Percentiles rank a stretch among this genome's conserved stretches.
Evolutionary conservation across 371 early-diverging fungal species (phyloP).

Genomic region (Vairimorpha necatrix): DNA sequence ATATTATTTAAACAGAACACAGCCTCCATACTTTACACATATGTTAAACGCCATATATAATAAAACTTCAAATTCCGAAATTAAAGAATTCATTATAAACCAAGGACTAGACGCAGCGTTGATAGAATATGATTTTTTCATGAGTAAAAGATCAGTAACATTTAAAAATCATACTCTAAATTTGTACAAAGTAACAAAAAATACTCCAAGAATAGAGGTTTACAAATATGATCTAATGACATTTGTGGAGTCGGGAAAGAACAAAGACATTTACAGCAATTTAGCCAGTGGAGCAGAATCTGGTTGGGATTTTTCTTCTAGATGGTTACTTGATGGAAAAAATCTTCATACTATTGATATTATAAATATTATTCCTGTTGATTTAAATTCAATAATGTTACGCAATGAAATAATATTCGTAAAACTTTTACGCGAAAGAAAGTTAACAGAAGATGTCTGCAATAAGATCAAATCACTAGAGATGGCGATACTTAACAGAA

Average conservation of each 20-base stretch:
- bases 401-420: slow-evolving; percentile 69
- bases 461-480: too few species aligned
- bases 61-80: slow-evolving; percentile 9
- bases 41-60: slow-evolving; percentile 42
- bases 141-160: slow-evolving; percentile 13
- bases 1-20: slow-evolving; percentile 77
- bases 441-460: neutral
- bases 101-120: slow-evolving; percentile 46
- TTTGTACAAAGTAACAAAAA: slow-evolving; percentile 25
- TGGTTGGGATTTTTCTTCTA: slow-evolving; percentile 78
- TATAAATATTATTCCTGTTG: slow-evolving; percentile 70
- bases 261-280: slow-evolving; percentile 66
- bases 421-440: slow-evolving; percentile 65
- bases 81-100: slow-evolving; percentile 30
- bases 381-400: slow-evolving; percentile 76
- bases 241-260: neutral
- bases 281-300: slow-evolving; percentile 76
- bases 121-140: slow-evolving; percentile 71
- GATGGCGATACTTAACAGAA: slow-evolving; percentile 40
- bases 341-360: slow-evolving; percentile 66
- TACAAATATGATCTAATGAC: slow-evolving; percentile 69
- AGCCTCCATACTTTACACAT: slow-evolving; percentile 69
- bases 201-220: slow-evolving; percentile 72
- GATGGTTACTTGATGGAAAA: slow-evolving; percentile 67
- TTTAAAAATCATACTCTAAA: slow-evolving; percentile 25